A percentile compares a stretch with the other conserved stretches of the same genome.
These are phyloP conservation scores for Clonostachys byssicola DNA, from an alignment of 2,329 filamentous ascomycete species.

Conservation along the genomic window DNA sequence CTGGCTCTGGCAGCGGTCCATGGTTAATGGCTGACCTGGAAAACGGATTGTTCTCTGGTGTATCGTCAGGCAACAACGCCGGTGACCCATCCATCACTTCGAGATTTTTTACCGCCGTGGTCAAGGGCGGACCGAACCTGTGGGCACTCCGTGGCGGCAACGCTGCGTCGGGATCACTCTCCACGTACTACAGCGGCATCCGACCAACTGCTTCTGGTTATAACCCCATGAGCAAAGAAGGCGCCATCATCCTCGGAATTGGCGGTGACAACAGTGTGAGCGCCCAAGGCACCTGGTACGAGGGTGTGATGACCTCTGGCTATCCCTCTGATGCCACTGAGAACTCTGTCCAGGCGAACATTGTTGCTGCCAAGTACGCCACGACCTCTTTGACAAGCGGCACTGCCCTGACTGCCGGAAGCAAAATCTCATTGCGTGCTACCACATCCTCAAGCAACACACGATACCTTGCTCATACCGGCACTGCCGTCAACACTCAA, in stretches of 20 bases:
- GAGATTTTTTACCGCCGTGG: constrained; percentile 51
- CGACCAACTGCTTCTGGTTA: constrained; percentile 41
- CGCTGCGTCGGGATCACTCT: constrained; percentile 45
- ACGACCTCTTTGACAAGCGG: constrained; percentile 1
- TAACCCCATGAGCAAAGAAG: constrained; percentile 61
- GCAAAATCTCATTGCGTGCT: no score
- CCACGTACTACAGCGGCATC: constrained; percentile 54
- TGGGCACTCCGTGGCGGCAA: constrained; percentile 60
- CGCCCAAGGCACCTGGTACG: constrained; percentile 61
- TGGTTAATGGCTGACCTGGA: constrained; percentile 70
- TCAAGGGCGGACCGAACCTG: constrained; percentile 51
- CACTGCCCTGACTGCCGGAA: no score
- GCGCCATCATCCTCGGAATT: constrained; percentile 63
- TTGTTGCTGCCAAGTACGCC: constrained; percentile 56
- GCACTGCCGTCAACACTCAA: no score
- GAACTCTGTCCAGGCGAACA: constrained; percentile 52
- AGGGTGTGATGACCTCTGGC: constrained; percentile 59
- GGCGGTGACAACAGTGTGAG: constrained; percentile 61
- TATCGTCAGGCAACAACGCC: constrained; percentile 36
- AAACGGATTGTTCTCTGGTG: constrained; percentile 60
- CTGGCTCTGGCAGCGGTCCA: constrained; percentile 53
- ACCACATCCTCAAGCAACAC: no score
- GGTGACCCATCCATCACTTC: constrained; percentile 45
- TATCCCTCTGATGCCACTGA: constrained; percentile 58
- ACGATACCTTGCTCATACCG: no score